Conservation (phyloP, 345 rosid species). For the Abelmoschus esculentus region DNA sequence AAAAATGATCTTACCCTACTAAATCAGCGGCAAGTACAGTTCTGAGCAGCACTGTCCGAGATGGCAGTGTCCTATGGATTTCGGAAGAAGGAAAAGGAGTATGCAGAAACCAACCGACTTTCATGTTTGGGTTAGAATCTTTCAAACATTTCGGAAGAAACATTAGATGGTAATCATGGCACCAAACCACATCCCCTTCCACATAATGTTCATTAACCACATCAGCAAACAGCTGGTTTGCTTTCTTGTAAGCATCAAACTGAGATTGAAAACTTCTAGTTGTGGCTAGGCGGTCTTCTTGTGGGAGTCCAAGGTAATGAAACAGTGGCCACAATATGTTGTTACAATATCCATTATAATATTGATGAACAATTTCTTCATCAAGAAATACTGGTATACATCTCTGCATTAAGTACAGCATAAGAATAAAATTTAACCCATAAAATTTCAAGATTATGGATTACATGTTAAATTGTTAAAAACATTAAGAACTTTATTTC, state of each 20-base stretch:
- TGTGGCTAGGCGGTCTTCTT: constrained; percentile 55
- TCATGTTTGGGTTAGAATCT: neutral
- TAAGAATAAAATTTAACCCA: neutral
- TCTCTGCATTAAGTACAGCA: constrained; percentile 31
- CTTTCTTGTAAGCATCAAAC: constrained; percentile 53
- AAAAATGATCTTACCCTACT: neutral
- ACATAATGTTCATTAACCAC: constrained; percentile 37
- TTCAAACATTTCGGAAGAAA: constrained; percentile 3
- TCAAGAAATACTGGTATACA: constrained; percentile 60
- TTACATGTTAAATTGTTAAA: constrained; percentile 1
- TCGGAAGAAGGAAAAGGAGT: constrained; percentile 1
- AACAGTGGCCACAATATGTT: constrained; percentile 57
- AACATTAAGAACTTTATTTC: constrained; percentile 14
- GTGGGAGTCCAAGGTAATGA: constrained; percentile 58
- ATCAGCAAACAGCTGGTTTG: constrained; percentile 56
- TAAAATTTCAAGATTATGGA: neutral
- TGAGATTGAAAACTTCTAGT: constrained; percentile 56
- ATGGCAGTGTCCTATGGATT: neutral
- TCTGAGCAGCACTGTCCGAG: neutral
- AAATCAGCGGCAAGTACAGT: constrained; percentile 2
- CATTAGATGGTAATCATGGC: constrained; percentile 38
- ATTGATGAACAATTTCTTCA: constrained; percentile 45
- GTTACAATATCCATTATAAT: constrained; percentile 57
- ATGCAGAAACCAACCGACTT: constrained; percentile 3
- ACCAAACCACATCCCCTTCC: constrained; percentile 63